These are phyloP conservation scores for Penicillium griseofulvum DNA, from an alignment of 2,329 filamentous ascomycete species.

Conservation along the genomic window DNA sequence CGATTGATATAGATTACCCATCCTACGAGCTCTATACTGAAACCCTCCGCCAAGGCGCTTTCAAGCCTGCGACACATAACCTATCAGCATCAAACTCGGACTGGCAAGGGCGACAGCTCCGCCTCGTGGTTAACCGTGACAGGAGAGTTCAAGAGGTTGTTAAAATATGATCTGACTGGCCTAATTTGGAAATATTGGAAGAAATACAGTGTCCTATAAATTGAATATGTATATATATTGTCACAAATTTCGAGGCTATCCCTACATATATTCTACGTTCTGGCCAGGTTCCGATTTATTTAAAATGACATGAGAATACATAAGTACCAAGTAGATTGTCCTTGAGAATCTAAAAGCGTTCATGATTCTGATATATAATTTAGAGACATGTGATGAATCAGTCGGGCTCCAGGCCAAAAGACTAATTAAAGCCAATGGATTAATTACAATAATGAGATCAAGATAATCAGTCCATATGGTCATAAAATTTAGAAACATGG, in stretches of 20 bases:
- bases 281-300: not conserved
- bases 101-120: slow-evolving; percentile 56
- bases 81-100: slow-evolving; percentile 24
- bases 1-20: slow-evolving; percentile 55
- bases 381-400: not conserved
- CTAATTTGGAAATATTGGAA: too few species aligned
- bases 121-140: slow-evolving; percentile 60
- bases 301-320: not conserved
- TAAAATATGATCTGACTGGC: slow-evolving; percentile 42
- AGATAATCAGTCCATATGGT: not conserved
- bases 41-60: slow-evolving; percentile 57
- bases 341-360: not conserved
- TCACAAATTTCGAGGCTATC: not conserved
- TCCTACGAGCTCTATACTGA: slow-evolving; percentile 69
- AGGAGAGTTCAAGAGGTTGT: slow-evolving; percentile 59
- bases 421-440: not conserved
- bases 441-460: not conserved
- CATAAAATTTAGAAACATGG: not conserved
- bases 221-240: not conserved
- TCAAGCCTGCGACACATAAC: slow-evolving; percentile 37
- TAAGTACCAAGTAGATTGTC: not conserved
- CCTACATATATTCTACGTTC: not conserved
- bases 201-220: not conserved
- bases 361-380: too few species aligned
- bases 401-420: too few species aligned